Evolutionary conservation across 352 stramenopile genomes (phyloP), one percentile per base, ranked within the genome.

Genomic region (Phytophthora europaea): DNA sequence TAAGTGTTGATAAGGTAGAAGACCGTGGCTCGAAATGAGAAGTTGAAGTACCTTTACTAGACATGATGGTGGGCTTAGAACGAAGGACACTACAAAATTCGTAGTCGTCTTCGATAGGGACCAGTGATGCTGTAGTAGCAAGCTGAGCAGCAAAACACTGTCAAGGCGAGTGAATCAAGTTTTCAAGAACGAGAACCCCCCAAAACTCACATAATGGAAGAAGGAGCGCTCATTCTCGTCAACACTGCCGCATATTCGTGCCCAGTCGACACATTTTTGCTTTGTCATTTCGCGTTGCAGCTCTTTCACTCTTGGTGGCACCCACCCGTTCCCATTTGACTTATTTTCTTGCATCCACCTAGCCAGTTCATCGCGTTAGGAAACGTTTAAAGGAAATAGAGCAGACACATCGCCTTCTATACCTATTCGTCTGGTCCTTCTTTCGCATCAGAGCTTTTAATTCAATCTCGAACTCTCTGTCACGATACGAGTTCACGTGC

Each of bases 151-250:
- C 13, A 61, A 12, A 54, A 48, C 26, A 20, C 1, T 22, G n/a
- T 59, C n/a, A 61, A 31, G 12, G 23, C 7, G 54, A 28, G 2
- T 60, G 10, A 2, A 57, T 1, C 4, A 7, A 16, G n/a, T 16
- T 3, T 31, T 18, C 22, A 47, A 4, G 12, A 23, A 50, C 28
- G 10, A 33, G 8, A 5, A 48, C 8, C 31, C 45, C 15, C 20
- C 47, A n/a, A 23, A 1, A 78, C 83, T 43, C 60, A 90, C 87
- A 60, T 94, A 94, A 43, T 92, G 84, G 31, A 92, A 74, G 15
- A 90, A 50, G 3, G 84, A 82, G n/a, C 87, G 73, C 0, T 62
- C 65, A 51, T 87, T 67, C 4, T 65, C 50, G 36, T 94, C 87
- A 6, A 77, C 31, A 20, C 47, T 69, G 4, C 64, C 53, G 45